Base-by-base conservation (phyloP, 257 asterid genomes). In the Salvia rosmarinus region DNA sequence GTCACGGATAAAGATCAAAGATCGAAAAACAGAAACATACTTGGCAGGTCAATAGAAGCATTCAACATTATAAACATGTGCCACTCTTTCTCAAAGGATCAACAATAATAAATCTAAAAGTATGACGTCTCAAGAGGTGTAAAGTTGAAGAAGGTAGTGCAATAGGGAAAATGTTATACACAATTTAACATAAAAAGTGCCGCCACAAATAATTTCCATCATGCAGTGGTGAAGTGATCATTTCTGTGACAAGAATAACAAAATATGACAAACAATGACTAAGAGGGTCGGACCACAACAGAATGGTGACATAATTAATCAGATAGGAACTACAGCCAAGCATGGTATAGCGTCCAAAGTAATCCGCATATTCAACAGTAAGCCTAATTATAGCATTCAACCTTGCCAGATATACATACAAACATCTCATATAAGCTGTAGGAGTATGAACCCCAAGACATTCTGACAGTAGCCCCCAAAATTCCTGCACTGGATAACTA, bases 11-110 rank as follows among this genome's bases (percentile, higher is more conserved):
- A 47, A n/a, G 44, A 73, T 55, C 11, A 12, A 57, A 25, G 40
- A 40, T 21, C 6, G 19, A 37, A 67, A 35, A 16, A 12, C 23
- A 21, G 5, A 37, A 57, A 12, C 49, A 44, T 51, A 67, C 47
- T 55, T 4, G 16, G 28, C 67, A 58, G 68, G 68, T 51, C 39
- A 39, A 50, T 9, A 64, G 25, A 42, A 65, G 52, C 11, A 66
- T 67, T 56, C 51, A 50, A 59, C 74, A 79, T 4, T 11, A 25
- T 4, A 44, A 50, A 21, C 74, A 70, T 17, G 77, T 46, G 20
- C 25, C n/a, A 37, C 32, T 16, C 40, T 75, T 14, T 70, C 21
- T 34, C 7, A 3, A 47, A 51, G 30, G 32, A 12, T 58, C 23
- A 21, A 56, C 40, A 25, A 14, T 17, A 46, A 16, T 0, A 50